A percentile compares a stretch with the other conserved stretches of the same genome.
Conservation (phyloP, 106 monocot genomes). For the Gastrodia elata region DNA sequence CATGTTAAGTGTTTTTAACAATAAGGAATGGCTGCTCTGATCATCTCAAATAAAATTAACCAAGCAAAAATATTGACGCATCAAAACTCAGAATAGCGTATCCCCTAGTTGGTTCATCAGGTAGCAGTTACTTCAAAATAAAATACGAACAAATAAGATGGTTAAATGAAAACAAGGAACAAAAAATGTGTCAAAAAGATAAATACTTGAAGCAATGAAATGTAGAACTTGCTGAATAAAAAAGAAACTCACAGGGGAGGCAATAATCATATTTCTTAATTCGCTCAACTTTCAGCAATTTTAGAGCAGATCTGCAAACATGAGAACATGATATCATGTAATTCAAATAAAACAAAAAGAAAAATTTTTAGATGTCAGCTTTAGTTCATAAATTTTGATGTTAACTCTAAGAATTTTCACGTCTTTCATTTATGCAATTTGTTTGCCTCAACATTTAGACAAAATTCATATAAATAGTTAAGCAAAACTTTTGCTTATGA, state of each 20-base stretch:
- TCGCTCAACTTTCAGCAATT: slow-evolving; percentile 50
- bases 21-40: background rate
- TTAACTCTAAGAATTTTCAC: background rate
- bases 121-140: background rate
- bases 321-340: background rate
- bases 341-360: background rate
- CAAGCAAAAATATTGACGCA: background rate
- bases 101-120: background rate
- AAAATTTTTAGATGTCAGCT: background rate
- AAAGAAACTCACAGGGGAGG: slow-evolving; percentile 67
- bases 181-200: background rate
- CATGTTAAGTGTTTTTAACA: too few relatives aligned
- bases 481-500: background rate
- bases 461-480: background rate
- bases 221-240: background rate
- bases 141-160: background rate
- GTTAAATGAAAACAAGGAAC: background rate
- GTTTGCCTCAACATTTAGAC: background rate
- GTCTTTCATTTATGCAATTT: background rate
- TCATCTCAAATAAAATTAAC: background rate
- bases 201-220: background rate
- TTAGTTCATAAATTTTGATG: background rate
- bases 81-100: background rate
- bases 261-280: slow-evolving; percentile 70
- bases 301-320: slow-evolving; percentile 56